Evolutionary conservation across 2,329 filamentous ascomycete genomes (phyloP), one percentile per base, ranked within the genome.

Genomic region (Zasmidium citrigriseum): DNA sequence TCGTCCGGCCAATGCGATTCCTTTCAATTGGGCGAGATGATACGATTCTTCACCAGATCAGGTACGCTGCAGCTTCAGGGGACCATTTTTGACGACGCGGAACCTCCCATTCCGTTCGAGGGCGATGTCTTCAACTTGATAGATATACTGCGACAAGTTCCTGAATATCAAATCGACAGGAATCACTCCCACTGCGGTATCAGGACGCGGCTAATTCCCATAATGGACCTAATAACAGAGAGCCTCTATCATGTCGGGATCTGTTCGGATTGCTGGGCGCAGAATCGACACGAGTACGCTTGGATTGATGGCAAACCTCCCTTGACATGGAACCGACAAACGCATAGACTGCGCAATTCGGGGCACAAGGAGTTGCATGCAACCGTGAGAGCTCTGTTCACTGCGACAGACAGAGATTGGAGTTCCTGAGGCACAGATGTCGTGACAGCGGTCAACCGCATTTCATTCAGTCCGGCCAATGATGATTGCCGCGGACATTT

Each of bases 11-110:
- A 88, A 45, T 92, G 89, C 72, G 89, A 93, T 75, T 87, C 86
- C 1, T 93, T 89, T 68, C 89, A 93, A 73, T 82, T 93, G 1
- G 89, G 89, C 21, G 88, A 92, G 74, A 90, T 90, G 80, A 75
- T 91, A 62, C 86, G 86, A 64, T 92, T 92, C 73, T 82, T 92
- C 34, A 76, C 79, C 14, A 80, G 81, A 63, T 85, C 85, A 63
- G 80, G 82, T 24, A 82, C 90, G 0, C 68, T 91, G 3, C 83
- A 81, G 38, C 74, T 90, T 1, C 73, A 77, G 59, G 74, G 77
- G 23, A 75, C 72, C 21, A 74, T 82, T 14, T 74, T 67, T 9
- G 61, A 75, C 57, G 67, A 66, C 4, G 71, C 72, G 11, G 74
- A 76, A 2, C 68, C 83, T 5, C 77, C 76, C 2, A 78, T 83